Percentiles rank a stretch among this genome's conserved stretches.
phyloP scores from a whole-genome alignment of 2,329 filamentous ascomycete genomes.

The Cladosporium sp. region DNA sequence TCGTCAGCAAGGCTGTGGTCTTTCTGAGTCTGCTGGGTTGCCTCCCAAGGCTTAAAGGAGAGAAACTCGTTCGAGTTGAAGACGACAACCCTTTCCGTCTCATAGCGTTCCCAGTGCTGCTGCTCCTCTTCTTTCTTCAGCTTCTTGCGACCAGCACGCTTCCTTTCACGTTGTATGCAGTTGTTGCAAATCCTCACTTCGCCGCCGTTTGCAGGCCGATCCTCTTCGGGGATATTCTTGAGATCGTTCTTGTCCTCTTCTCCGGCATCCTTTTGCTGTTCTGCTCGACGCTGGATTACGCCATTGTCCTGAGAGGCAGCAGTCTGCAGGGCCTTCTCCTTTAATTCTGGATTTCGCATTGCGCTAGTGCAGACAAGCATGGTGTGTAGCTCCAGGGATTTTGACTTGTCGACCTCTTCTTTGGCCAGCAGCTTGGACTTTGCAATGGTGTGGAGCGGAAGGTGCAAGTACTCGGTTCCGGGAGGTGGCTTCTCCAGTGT shows the following conservation, averaged over 20 bases:
- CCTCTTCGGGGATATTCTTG: slow-evolving; percentile 53
- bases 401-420: slow-evolving; percentile 59
- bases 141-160: slow-evolving; percentile 87
- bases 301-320: slow-evolving; percentile 44
- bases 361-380: slow-evolving; percentile 88
- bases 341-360: slow-evolving; percentile 66
- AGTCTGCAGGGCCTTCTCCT: slow-evolving; percentile 59
- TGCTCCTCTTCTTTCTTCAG: slow-evolving; percentile 90
- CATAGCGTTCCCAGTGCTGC: slow-evolving; percentile 74
- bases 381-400: slow-evolving; percentile 72
- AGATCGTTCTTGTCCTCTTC: slow-evolving; percentile 40
- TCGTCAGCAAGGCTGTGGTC: slow-evolving; percentile 16
- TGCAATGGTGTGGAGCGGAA: slow-evolving; percentile 85
- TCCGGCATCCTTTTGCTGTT: slow-evolving; percentile 29
- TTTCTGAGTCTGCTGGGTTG: slow-evolving; percentile 22
- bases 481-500: slow-evolving; percentile 68
- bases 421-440: slow-evolving; percentile 88
- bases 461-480: slow-evolving; percentile 71
- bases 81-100: slow-evolving; percentile 75
- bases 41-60: slow-evolving; percentile 63
- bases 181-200: slow-evolving; percentile 85
- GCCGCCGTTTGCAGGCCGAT: slow-evolving; percentile 78
- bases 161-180: slow-evolving; percentile 88
- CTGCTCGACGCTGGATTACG: slow-evolving; percentile 40
- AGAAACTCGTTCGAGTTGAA: slow-evolving; percentile 87